phyloP scores from a whole-genome alignment of 352 stramenopile species.

The Globisporangium recalcitrans region DNA sequence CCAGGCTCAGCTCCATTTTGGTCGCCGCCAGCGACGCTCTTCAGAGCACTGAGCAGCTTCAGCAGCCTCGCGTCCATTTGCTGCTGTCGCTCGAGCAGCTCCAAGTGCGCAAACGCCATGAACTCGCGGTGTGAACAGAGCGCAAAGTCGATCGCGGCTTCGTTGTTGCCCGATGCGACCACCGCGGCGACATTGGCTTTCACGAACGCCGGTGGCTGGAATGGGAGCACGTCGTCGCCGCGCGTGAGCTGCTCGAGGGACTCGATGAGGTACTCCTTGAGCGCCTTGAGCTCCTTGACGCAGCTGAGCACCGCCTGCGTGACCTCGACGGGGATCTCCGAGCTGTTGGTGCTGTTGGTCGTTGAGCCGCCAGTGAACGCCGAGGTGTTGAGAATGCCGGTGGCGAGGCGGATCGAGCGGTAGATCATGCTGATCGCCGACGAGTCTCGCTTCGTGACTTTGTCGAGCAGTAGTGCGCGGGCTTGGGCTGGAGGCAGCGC shows the following conservation, averaged over 20 bases:
- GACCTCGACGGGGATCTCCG: constrained; percentile 48
- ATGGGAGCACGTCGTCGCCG: constrained; percentile 19
- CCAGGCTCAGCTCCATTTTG: background rate
- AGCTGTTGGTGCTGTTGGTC: background rate
- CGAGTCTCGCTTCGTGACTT: constrained; percentile 55
- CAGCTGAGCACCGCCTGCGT: constrained; percentile 56
- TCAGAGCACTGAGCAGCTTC: constrained; percentile 26
- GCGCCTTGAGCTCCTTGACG: constrained; percentile 64
- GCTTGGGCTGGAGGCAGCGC: constrained; percentile 17
- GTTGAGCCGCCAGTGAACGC: constrained; percentile 17
- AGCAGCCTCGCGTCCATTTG: constrained; percentile 21
- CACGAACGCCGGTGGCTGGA: constrained; percentile 20
- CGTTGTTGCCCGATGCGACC: constrained; percentile 26
- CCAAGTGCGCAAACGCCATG: constrained; percentile 34
- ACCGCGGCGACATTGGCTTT: constrained; percentile 13
- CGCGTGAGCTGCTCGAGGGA: constrained; percentile 45
- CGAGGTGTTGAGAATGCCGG: constrained; percentile 55
- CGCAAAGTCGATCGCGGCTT: constrained; percentile 51
- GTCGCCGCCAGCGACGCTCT: constrained; percentile 13
- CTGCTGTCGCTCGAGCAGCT: constrained; percentile 30
- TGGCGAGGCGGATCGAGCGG: constrained; percentile 56
- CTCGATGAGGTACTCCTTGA: constrained; percentile 63
- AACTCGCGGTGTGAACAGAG: constrained; percentile 57
- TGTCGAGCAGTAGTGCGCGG: constrained; percentile 38
- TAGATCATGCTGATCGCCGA: constrained; percentile 58